These are phyloP conservation scores for Collybiopsis luxurians DNA, from an alignment of 768 basidiomycete genomes.

Conservation along the genomic window DNA sequence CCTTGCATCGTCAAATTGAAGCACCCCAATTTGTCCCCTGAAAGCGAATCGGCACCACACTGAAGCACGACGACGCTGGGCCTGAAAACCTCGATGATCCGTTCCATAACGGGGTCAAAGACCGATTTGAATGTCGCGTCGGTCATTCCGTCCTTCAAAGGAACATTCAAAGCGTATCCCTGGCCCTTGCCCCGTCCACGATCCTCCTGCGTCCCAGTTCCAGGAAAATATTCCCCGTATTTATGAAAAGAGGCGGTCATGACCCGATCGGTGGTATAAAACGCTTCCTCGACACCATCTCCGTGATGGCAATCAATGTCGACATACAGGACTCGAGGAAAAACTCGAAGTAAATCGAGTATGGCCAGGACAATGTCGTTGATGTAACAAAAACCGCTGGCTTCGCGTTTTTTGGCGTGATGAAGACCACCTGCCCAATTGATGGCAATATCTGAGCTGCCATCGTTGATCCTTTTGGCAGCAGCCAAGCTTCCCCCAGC, in stretches of 20 bases:
- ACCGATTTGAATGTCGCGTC: constrained; percentile 85
- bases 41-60: constrained; percentile 93
- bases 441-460: constrained; percentile 62
- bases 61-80: constrained; percentile 90
- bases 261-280: constrained; percentile 95
- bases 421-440: constrained; percentile 94
- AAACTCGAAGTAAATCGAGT: constrained; percentile 84
- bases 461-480: constrained; percentile 75
- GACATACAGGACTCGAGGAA: constrained; percentile 90
- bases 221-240: constrained; percentile 92
- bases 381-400: constrained; percentile 98
- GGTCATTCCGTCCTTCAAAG: constrained; percentile 90
- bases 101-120: constrained; percentile 89
- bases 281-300: constrained; percentile 98
- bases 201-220: constrained; percentile 81
- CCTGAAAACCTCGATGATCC: constrained; percentile 82
- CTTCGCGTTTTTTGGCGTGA: constrained; percentile 99
- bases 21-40: constrained; percentile 93
- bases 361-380: constrained; percentile 97
- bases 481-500: constrained; percentile 92
- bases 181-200: constrained; percentile 80
- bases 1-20: constrained; percentile 97
- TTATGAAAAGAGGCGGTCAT: constrained; percentile 98
- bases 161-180: constrained; percentile 90
- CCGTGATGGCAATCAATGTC: constrained; percentile 99